A percentile compares a stretch with the other conserved stretches of the same genome.
Evolutionary conservation across 1,284 basidiomycete species (phyloP).

Genomic region (Pulveroboletus sp.): DNA sequence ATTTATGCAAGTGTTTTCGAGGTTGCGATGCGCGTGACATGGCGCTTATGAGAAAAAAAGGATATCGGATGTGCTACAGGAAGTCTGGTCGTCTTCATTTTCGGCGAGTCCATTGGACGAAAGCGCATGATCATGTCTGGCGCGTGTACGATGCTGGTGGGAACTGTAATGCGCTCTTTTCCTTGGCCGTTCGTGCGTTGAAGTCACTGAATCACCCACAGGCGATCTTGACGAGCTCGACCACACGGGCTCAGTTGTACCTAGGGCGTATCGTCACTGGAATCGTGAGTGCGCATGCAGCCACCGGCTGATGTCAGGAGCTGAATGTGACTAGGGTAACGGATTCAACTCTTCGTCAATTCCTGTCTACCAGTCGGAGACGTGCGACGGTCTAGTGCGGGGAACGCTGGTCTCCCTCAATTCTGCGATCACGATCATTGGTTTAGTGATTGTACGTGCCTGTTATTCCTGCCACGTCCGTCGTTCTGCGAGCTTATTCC

Average conservation of each 20-base stretch:
- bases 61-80: conserved; percentile 46
- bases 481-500: too few relatives aligned
- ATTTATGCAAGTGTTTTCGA: not conserved
- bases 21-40: not conserved
- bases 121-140: conserved; percentile 41
- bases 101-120: conserved; percentile 43
- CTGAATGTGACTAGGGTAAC: too few relatives aligned
- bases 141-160: conserved; percentile 47
- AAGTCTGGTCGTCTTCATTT: conserved; percentile 43
- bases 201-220: conserved; percentile 6
- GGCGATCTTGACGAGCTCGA: conserved; percentile 41
- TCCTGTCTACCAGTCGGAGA: too few relatives aligned
- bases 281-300: too few relatives aligned
- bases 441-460: too few relatives aligned
- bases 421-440: too few relatives aligned
- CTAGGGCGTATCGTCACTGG: conserved; percentile 52
- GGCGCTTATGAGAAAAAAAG: conserved; percentile 16
- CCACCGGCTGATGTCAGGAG: too few relatives aligned
- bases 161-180: conserved; percentile 38
- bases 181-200: not conserved
- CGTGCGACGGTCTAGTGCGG: too few relatives aligned
- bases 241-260: conserved; percentile 47
- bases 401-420: too few relatives aligned
- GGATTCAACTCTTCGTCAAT: too few relatives aligned
- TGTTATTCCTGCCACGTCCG: too few relatives aligned